Conservation (phyloP, 2,329 filamentous ascomycete species). For the Calonectria honghensis region DNA sequence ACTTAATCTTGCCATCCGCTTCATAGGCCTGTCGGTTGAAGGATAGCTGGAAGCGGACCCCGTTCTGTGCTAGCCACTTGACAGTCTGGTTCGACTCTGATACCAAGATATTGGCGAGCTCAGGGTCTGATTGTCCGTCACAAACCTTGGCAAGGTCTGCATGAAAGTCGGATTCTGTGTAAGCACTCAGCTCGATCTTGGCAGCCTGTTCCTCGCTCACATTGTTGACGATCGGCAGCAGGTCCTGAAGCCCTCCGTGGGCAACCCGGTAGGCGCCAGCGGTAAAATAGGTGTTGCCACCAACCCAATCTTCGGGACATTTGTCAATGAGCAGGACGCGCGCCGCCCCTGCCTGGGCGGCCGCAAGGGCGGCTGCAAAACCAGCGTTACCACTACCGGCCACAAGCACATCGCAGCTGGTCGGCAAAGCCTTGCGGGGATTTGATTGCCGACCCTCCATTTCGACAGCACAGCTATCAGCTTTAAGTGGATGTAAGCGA, state of each 20-base stretch:
- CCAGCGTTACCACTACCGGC: constrained; percentile 80
- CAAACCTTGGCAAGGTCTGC: constrained; percentile 75
- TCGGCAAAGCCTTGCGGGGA: too few relatives aligned
- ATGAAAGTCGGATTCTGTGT: constrained; percentile 72
- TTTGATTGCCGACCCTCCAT: too few relatives aligned
- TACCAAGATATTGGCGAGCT: constrained; percentile 69
- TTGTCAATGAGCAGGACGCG: constrained; percentile 76
- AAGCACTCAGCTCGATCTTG: constrained; percentile 75
- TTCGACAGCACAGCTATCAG: too few relatives aligned
- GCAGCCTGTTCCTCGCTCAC: constrained; percentile 65
- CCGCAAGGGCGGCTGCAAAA: constrained; percentile 75
- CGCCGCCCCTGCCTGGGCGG: constrained; percentile 66
- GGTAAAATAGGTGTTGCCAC: constrained; percentile 80
- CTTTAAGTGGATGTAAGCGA: too few relatives aligned
- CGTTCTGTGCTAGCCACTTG: constrained; percentile 73
- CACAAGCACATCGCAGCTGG: constrained; percentile 66
- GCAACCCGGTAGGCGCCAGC: constrained; percentile 77
- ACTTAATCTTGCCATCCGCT: constrained; percentile 76
- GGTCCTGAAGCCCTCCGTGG: constrained; percentile 72
- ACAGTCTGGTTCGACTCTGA: constrained; percentile 69
- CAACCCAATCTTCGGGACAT: constrained; percentile 74
- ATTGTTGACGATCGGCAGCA: constrained; percentile 78
- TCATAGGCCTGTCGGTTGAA: constrained; percentile 81
- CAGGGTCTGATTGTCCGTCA: constrained; percentile 69
- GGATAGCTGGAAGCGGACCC: constrained; percentile 74